Base-by-base conservation (phyloP, 441 rosid genomes). In the Kokia cookei region DNA sequence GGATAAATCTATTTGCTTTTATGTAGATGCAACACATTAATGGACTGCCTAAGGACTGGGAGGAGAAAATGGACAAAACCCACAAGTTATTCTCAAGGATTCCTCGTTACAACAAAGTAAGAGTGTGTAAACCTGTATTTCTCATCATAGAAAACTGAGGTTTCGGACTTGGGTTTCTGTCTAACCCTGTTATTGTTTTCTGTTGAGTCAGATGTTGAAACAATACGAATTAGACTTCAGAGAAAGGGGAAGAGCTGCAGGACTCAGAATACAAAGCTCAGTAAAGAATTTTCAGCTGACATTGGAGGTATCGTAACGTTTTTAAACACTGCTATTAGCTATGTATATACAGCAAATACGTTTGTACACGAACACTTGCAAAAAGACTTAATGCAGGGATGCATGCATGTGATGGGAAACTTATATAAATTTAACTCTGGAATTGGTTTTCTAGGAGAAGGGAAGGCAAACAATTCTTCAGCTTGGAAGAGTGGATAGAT, bases 221-320 rank as follows among this genome's bases (percentile, higher is more conserved):
- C 93, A 89, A 77, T 87, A 88, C 17, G 99, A 94, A 76, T 78
- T 94, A 73, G 97, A 90, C 82, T 94, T 77, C 84, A 90, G 94
- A 88, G 97, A 93, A 70, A 83, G 88, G 65, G 96, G 92, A 77
- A 85, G 94, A 86, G 81, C 91, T 77, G 91, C 90, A 74, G 94
- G 92, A 50, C 90, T 89, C 50, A 80, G 80, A 83, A 85, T 88
- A 73, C 86, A 88, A 78, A 86, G 86, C 76, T 94, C 98, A 0
- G 93, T 85, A 75, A 94, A 93, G 86, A 94, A 94, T 82, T 94
- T 93, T 84, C 97, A 94, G 92, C 86, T 94, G 5, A 87, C 85
- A 76, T 74, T 82, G 69, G 88, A 88, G 92, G 98, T 94, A 80
- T 42, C 4, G 27, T 37, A 63, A 57, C 74, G 43, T 22, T 5